Conservation (phyloP, 2,329 filamentous ascomycete genomes). For the Xylariaceae sp. region DNA sequence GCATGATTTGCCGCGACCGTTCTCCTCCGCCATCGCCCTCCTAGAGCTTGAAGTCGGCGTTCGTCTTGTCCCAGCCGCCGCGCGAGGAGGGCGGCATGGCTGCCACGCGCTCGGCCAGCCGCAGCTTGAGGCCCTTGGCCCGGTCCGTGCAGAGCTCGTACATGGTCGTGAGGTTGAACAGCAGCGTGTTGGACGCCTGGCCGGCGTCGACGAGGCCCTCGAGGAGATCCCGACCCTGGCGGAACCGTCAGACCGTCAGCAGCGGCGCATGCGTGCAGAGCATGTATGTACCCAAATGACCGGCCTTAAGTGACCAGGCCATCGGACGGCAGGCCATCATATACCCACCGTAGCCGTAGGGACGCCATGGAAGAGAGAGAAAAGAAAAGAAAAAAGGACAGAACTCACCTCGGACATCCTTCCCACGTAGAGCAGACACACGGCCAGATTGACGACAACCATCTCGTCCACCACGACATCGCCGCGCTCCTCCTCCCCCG, state of each 20-base stretch:
- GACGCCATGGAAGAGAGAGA: slow-evolving; percentile 1
- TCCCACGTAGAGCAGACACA: slow-evolving; percentile 77
- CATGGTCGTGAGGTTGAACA: slow-evolving; percentile 85
- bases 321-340: too few relatives aligned
- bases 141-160: slow-evolving; percentile 87
- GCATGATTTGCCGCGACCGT: too few relatives aligned
- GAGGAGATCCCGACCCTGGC: slow-evolving; percentile 58
- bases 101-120: slow-evolving; percentile 64
- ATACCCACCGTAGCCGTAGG: too few relatives aligned
- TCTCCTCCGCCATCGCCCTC: too few relatives aligned
- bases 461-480: too few relatives aligned
- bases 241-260: slow-evolving; percentile 1
- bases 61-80: slow-evolving; percentile 62
- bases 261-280: too few relatives aligned
- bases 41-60: slow-evolving; percentile 69
- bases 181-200: slow-evolving; percentile 65
- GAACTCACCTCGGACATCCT: slow-evolving; percentile 58
- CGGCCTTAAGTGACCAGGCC: too few relatives aligned
- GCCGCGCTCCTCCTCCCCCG: too few relatives aligned
- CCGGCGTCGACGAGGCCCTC: slow-evolving; percentile 57
- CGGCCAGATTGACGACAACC: slow-evolving; percentile 73
- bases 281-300: too few relatives aligned
- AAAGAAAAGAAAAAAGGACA: slow-evolving; percentile 1
- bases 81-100: slow-evolving; percentile 42
- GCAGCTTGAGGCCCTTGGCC: slow-evolving; percentile 60